Evolutionary conservation across 305 asterid genomes (phyloP), one percentile per base, ranked within the genome.

Genomic region (Fraxinus baroniana): DNA sequence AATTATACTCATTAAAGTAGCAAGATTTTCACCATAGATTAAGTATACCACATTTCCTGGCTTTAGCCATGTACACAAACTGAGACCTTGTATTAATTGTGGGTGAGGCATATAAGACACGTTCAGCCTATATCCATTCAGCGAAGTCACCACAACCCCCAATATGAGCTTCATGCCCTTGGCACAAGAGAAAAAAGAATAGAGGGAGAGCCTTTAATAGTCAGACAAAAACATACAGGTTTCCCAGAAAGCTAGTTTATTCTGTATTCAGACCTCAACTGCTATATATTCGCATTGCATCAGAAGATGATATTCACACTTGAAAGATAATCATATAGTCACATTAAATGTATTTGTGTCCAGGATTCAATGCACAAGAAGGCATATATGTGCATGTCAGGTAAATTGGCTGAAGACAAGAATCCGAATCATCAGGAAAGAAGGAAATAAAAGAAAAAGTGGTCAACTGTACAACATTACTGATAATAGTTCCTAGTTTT

Each of bases 351-450:
- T 24, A 9, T 32, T 33, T 77, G 22, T 49, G 70, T 49, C 71
- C 36, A 77, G 33, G 33, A 55, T 46, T 3, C 80, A 77, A 28
- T 7, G 13, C 71, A 28, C 66, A 15, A 46, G 66, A 77, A 30
- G 68, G 80, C 46, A 77, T 77, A 46, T 5, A 17, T 12, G 80
- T 28, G 44, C 17, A 32, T 17, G 44, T 20, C 41, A 17, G 35
- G 80, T 77, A n/a, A 77, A 52, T 12, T 39, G 20, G n/a, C 46
- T 64, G 77, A 44, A 79, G 57, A 39, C 44, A 79, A 79, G 41
- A 68, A 28, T 20, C 33, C 5, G 57, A 28, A 71, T 13, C n/a
- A 32, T 71, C 49, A 33, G 62, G 44, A 60, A n/a, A 57, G 33
- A 57, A 2, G 35, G 22, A 78, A 22, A 78, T 24, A 68, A 41